A percentile compares a stretch with the other conserved stretches of the same genome.
Evolutionary conservation across 2,329 filamentous ascomycete genomes (phyloP).

Genomic region (Fusarium humuli): DNA sequence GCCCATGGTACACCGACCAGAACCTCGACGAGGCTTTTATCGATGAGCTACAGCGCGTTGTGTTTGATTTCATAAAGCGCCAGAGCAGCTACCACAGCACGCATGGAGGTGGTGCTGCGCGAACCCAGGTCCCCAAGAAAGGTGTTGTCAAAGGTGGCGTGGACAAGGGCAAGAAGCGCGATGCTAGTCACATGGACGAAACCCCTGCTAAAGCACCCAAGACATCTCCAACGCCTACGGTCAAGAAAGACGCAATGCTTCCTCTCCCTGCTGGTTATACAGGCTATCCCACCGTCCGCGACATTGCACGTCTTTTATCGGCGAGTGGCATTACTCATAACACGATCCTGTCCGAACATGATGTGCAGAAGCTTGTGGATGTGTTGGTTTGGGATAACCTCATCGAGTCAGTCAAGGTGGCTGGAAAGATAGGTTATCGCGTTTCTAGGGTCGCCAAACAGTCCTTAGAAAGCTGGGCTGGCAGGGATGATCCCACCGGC

Average conservation of each 20-base stretch:
- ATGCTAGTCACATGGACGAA: slow-evolving; percentile 56
- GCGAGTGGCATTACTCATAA: slow-evolving; percentile 77
- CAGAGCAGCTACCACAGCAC: slow-evolving; percentile 75
- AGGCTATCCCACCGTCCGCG: slow-evolving; percentile 82
- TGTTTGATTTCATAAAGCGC: slow-evolving; percentile 78
- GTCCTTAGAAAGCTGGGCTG: slow-evolving; percentile 56
- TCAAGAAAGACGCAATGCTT: slow-evolving; percentile 57
- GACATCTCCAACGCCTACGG: slow-evolving; percentile 29
- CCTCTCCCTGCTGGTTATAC: slow-evolving; percentile 75
- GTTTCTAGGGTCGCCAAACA: slow-evolving; percentile 63
- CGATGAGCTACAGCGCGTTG: slow-evolving; percentile 76
- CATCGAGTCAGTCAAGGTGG: slow-evolving; percentile 73
- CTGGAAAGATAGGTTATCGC: slow-evolving; percentile 64
- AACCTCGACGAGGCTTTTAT: slow-evolving; percentile 92
- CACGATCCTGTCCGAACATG: slow-evolving; percentile 75
- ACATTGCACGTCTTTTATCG: slow-evolving; percentile 81
- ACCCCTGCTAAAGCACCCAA: slow-evolving; percentile 48
- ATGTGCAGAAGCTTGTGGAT: slow-evolving; percentile 87
- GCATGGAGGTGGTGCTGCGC: slow-evolving; percentile 48
- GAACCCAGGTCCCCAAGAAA: slow-evolving; percentile 66
- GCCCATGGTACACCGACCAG: slow-evolving; percentile 93
- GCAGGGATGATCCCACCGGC: slow-evolving; percentile 53
- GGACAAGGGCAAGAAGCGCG: slow-evolving; percentile 62
- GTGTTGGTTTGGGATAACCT: slow-evolving; percentile 90
- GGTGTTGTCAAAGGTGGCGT: slow-evolving; percentile 63